phyloP scores from a whole-genome alignment of 2,329 filamentous ascomycete genomes.

The Fusarium pseudocircinatum region DNA sequence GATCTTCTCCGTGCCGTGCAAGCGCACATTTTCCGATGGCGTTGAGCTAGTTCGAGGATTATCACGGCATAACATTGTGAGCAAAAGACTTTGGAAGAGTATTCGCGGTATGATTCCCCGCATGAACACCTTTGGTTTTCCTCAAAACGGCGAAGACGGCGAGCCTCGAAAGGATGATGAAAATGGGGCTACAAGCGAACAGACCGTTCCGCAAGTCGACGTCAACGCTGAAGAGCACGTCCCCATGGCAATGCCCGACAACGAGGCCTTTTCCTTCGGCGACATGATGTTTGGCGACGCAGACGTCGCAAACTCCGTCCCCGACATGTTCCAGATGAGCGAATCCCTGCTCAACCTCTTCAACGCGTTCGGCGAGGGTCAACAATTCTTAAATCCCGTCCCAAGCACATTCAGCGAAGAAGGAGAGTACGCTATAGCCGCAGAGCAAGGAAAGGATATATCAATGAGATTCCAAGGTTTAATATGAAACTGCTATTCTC shows the following conservation, averaged over 20 bases:
- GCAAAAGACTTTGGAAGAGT: conserved; percentile 49
- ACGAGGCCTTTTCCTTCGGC: neutral
- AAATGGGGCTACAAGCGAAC: accelerated
- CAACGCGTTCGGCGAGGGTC: conserved; percentile 48
- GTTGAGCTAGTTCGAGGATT: conserved; percentile 47
- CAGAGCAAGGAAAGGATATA: conserved; percentile 43
- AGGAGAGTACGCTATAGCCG: conserved; percentile 1
- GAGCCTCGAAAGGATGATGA: neutral
- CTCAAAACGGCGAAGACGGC: conserved; percentile 12
- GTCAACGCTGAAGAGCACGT: neutral
- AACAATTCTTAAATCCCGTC: conserved; percentile 31
- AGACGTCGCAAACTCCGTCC: conserved; percentile 32
- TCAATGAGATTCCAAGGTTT: conserved; percentile 47
- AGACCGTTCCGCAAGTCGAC: neutral
- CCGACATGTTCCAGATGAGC: conserved; percentile 49
- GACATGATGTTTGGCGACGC: conserved; percentile 27
- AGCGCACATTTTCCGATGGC: conserved; percentile 46
- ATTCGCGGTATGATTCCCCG: conserved; percentile 48
- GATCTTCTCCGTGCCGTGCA: conserved; percentile 51
- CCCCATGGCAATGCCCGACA: neutral
- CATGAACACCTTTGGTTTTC: conserved; percentile 42
- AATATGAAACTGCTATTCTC: conserved; percentile 19
- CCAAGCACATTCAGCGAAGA: conserved; percentile 18
- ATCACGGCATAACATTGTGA: conserved; percentile 46
- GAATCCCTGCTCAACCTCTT: conserved; percentile 49